phyloP scores from a whole-genome alignment of 2,329 filamentous ascomycete genomes.

The Aspergillus neoniger region DNA sequence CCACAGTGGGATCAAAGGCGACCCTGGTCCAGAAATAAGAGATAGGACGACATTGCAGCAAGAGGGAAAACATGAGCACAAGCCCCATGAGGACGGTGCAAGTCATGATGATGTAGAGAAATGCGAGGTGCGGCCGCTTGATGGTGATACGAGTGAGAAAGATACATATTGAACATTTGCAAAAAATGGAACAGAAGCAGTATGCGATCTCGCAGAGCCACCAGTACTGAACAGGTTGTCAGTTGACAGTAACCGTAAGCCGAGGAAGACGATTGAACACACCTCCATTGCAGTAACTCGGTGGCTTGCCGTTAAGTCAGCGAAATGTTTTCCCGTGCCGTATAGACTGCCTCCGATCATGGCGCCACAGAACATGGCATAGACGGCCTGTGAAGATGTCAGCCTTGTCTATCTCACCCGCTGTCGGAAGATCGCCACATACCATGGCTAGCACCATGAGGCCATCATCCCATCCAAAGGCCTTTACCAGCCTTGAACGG shows the following conservation, averaged over 20 bases:
- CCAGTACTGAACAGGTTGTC: constrained; percentile 39
- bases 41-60: constrained; percentile 55
- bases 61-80: constrained; percentile 51
- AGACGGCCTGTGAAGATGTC: constrained; percentile 16
- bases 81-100: constrained; percentile 47
- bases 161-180: constrained; percentile 55
- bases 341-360: constrained; percentile 29
- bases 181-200: constrained; percentile 47
- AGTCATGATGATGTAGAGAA: constrained; percentile 49
- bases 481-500: constrained; percentile 27
- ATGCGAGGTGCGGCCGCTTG: constrained; percentile 46
- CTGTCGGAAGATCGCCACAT: neutral
- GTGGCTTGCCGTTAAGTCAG: constrained; percentile 16
- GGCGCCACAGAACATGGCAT: constrained; percentile 27
- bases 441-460: constrained; percentile 30
- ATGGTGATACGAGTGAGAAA: constrained; percentile 55
- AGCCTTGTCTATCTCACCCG: neutral
- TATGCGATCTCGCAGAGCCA: constrained; percentile 57
- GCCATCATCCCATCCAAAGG: constrained; percentile 34
- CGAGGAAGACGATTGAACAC: neutral
- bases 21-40: constrained; percentile 50
- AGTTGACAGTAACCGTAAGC: neutral
- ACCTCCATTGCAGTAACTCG: constrained; percentile 27
- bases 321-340: constrained; percentile 30
- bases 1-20: constrained; percentile 21